Conservation (phyloP, 345 rosid genomes). For the Salix caprea region DNA sequence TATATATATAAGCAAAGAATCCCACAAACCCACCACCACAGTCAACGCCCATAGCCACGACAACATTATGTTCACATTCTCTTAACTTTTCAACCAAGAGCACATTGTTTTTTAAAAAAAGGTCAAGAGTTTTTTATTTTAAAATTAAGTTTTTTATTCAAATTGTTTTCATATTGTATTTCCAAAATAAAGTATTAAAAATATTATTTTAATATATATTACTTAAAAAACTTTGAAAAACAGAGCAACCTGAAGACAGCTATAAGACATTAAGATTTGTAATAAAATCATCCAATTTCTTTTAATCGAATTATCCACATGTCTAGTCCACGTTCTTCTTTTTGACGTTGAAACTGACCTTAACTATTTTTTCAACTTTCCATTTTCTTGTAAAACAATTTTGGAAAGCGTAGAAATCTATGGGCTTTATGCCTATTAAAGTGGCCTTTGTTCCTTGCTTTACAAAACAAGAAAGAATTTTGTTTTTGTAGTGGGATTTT, state of each 20-base stretch:
- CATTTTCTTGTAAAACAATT: neutral
- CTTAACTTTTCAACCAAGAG: neutral
- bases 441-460: neutral
- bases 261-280: neutral
- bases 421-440: slow-evolving; percentile 21
- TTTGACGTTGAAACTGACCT: slow-evolving; percentile 24
- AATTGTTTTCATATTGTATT: too few relatives aligned
- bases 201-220: too few relatives aligned
- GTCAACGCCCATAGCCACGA: too few relatives aligned
- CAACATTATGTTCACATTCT: neutral
- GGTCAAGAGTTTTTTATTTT: too few relatives aligned
- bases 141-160: too few relatives aligned
- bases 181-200: too few relatives aligned
- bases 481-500: slow-evolving; percentile 2
- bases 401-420: neutral
- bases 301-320: slow-evolving; percentile 21
- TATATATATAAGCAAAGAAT: neutral
- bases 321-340: slow-evolving; percentile 7
- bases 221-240: too few relatives aligned
- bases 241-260: too few relatives aligned
- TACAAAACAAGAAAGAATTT: neutral
- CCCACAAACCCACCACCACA: neutral
- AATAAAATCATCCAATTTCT: neutral
- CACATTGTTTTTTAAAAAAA: too few relatives aligned
- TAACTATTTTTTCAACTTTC: slow-evolving; percentile 19